These are phyloP conservation scores for Neohortaea acidophila DNA, from an alignment of 495 filamentous ascomycete genomes.

Conservation along the genomic window DNA sequence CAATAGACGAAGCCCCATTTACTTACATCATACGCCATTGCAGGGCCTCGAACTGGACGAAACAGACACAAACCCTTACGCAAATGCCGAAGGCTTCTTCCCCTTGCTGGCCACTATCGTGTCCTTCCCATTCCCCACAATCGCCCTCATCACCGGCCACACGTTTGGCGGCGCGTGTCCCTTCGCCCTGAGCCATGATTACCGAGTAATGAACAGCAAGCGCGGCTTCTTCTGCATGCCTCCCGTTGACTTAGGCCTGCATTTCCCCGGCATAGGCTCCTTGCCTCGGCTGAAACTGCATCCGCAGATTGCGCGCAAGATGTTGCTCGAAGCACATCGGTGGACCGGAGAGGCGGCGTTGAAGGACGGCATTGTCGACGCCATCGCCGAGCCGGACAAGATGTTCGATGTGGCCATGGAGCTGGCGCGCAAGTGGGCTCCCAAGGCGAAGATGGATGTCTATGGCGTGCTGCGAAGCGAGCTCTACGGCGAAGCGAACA, in stretches of 20 bases:
- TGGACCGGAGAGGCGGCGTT: conserved; percentile 37
- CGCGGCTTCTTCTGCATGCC: conserved; percentile 38
- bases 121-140: conserved; percentile 38
- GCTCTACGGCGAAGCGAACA: conserved; percentile 35
- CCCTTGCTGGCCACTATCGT: conserved; percentile 35
- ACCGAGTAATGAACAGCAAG: conserved; percentile 37
- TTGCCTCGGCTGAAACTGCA: conserved; percentile 35
- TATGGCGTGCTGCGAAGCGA: conserved; percentile 35
- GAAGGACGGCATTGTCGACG: conserved; percentile 36
- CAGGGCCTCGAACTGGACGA: conserved; percentile 36
- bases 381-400: conserved; percentile 30
- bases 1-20: not conserved
- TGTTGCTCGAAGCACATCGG: conserved; percentile 36
- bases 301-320: conserved; percentile 34
- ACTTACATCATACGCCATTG: not conserved
- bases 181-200: conserved; percentile 35
- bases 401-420: conserved; percentile 34
- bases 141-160: conserved; percentile 36
- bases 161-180: conserved; percentile 38
- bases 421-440: conserved; percentile 28
- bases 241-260: conserved; percentile 35
- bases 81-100: conserved; percentile 37
- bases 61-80: conserved; percentile 32
- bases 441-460: conserved; percentile 37
- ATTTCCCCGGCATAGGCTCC: conserved; percentile 36